Conservation (phyloP, 148 eudicot genomes). For the Rhododendron henanense region DNA sequence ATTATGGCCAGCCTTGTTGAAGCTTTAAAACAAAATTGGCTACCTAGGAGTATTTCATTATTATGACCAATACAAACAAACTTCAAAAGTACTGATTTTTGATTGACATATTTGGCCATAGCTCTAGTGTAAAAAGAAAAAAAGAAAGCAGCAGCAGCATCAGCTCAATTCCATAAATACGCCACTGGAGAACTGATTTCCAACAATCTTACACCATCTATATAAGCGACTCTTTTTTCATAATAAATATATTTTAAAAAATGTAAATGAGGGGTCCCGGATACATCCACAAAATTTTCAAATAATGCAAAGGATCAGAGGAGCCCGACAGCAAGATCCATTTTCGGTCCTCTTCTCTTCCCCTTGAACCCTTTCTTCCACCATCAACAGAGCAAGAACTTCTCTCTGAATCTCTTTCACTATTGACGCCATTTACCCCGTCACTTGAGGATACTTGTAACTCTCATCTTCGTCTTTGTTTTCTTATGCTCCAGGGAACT, state of each 20-base stretch:
- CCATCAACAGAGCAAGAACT: background rate
- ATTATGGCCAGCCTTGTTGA: no score
- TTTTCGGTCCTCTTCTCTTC: background rate
- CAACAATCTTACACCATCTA: background rate
- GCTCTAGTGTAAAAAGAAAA: no score
- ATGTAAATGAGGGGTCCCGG: background rate
- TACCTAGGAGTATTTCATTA: no score
- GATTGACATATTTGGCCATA: background rate
- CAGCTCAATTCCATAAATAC: no score
- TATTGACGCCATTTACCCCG: background rate
- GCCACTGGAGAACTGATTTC: background rate
- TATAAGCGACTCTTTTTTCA: background rate
- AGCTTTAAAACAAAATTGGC: no score
- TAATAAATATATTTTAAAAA: background rate
- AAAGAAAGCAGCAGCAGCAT: no score
- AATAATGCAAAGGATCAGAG: background rate
- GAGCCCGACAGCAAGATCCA: background rate
- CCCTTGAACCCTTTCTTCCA: conserved; percentile 3
- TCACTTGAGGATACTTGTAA: background rate
- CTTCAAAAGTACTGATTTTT: no score
- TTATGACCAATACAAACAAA: no score
- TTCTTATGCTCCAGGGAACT: conserved; percentile 8
- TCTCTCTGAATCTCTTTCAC: background rate
- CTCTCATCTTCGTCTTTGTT: background rate
- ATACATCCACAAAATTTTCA: background rate